Conservation (phyloP, 2,329 filamentous ascomycete genomes). For the Nemania sp. region DNA sequence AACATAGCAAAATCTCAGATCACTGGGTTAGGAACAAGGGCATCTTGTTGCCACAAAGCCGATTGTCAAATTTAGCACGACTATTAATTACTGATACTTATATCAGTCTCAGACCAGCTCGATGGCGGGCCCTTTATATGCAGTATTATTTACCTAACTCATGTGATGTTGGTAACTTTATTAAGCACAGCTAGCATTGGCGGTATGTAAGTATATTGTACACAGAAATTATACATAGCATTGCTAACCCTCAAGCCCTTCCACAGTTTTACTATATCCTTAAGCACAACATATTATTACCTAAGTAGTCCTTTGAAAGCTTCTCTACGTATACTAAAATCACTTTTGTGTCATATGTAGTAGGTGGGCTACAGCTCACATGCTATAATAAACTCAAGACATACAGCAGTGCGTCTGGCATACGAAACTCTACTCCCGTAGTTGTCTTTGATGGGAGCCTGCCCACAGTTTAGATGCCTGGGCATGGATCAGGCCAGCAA, state of each 20-base stretch:
- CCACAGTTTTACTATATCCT: too few species aligned
- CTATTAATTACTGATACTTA: not conserved
- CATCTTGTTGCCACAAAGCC: not conserved
- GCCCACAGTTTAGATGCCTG: not conserved
- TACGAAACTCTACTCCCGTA: slow-evolving; percentile 4
- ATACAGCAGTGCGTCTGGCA: not conserved
- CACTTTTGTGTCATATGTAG: slow-evolving; percentile 5
- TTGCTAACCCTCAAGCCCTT: too few species aligned
- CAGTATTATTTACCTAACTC: too few species aligned
- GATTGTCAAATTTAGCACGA: not conserved
- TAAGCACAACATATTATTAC: too few species aligned
- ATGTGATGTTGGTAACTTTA: too few species aligned
- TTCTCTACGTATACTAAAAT: not conserved
- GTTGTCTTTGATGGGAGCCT: not conserved
- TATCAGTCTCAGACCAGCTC: not conserved
- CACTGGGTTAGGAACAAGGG: not conserved
- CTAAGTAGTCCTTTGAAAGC: too few species aligned
- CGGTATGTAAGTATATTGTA: too few species aligned
- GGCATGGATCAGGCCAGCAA: not conserved
- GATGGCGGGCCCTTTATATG: too few species aligned
- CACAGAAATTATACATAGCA: too few species aligned
- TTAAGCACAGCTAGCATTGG: too few species aligned
- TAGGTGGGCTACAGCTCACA: not conserved
- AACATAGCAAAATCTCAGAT: not conserved
- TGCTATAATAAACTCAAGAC: slow-evolving; percentile 1